Base-by-base conservation (phyloP, 2,329 filamentous ascomycete species). In the Exophiala spinifera region DNA sequence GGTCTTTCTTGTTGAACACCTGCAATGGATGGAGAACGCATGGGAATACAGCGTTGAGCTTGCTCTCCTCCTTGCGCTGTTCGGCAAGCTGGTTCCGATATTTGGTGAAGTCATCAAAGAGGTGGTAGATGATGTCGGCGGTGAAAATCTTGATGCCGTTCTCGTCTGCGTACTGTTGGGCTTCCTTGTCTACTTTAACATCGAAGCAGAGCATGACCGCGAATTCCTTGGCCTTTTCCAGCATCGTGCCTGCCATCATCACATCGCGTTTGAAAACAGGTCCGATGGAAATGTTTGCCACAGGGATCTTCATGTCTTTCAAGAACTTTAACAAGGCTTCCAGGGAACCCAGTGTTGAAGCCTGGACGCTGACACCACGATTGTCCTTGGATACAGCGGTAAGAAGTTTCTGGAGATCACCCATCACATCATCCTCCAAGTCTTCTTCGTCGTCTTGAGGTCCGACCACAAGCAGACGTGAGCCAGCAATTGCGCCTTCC, bases 121-220 rank as follows among this genome's bases (percentile, higher is more conserved):
- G 79, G 72, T 99, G 94, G 74, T 99, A 99, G 68, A 99, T 99
- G 66, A 99, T 99, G 72, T 99, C 92, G 2, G 95, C 94, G 2
- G 90, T 95, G 78, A 99, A 99, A 66, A 99, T 89, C 79, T 95
- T 97, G 76, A 99, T 89, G 48, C 91, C 91, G 59, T 95, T 85
- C 53, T 97, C 91, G 15, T 96, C 90, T 10, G 94, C 94, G 66
- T 97, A 95, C 8, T 83, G 80, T 62, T 87, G 85, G 0, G 94
- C 94, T 69, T 99, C 94, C 73, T 96, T 97, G 76, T 99, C 94
- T 14, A 99, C 89, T 78, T 96, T 97, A 75, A 99, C 94, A 71
- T 99, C 95, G 80, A 99, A 99, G 72, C 94, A 97, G 47, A 99
- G 85, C 94, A 99, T 99, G 70, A 97, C 89, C n/a, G 94, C 94